Evolutionary conservation across 495 filamentous ascomycete genomes (phyloP).

Genomic region (Hapsidospora chrysogenum): DNA sequence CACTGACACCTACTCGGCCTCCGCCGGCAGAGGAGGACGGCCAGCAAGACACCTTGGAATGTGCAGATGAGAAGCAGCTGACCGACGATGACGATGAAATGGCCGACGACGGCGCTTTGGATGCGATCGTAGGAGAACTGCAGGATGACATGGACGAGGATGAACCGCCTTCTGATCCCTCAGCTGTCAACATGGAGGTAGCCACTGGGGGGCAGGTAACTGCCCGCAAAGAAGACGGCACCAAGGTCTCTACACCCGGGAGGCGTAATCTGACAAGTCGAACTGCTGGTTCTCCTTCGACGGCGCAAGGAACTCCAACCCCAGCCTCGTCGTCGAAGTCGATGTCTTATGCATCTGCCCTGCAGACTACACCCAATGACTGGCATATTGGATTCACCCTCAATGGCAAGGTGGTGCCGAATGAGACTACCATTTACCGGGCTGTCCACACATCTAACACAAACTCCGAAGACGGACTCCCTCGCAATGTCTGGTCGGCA

Average conservation of each 20-base stretch:
- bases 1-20: conserved; percentile 30
- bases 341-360: conserved; percentile 68
- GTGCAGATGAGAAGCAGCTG: conserved; percentile 79
- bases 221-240: conserved; percentile 93
- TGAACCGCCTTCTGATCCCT: conserved; percentile 45
- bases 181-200: conserved; percentile 85
- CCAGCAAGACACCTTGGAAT: conserved; percentile 57
- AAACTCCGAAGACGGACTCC: conserved; percentile 36
- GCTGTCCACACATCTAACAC: conserved; percentile 66
- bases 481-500: conserved; percentile 70
- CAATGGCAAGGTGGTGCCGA: conserved; percentile 63
- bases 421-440: conserved; percentile 91
- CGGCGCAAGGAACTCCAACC: conserved; percentile 31
- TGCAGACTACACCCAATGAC: conserved; percentile 66
- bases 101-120: conserved; percentile 51
- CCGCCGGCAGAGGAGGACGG: conserved; percentile 40
- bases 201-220: conserved; percentile 83
- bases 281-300: conserved; percentile 18
- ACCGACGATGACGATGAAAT: conserved; percentile 69
- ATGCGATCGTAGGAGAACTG: conserved; percentile 78
- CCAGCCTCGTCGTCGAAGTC: conserved; percentile 32
- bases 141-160: conserved; percentile 62
- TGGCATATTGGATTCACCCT: conserved; percentile 98
- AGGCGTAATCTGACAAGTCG: conserved; percentile 30
- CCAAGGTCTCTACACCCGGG: conserved; percentile 71